Evolutionary conservation across 768 basidiomycete species (phyloP), one percentile per base, ranked within the genome.

Genomic region (Leccinellum rugosiceps): DNA sequence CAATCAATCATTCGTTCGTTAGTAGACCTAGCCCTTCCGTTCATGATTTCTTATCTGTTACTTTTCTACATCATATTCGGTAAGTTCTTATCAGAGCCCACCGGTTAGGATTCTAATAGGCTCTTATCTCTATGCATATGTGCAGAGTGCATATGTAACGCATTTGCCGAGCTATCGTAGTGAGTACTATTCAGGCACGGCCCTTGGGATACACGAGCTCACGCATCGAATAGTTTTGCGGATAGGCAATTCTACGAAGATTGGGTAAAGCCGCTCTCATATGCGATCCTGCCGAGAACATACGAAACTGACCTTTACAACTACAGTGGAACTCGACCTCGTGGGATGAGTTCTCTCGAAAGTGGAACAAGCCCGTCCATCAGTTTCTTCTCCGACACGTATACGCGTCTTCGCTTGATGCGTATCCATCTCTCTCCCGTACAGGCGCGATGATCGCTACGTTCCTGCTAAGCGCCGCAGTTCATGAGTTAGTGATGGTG

Each of bases 341-440:
- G 2, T 94, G 90, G 91, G 96, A 98, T 63, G 93, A 98, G 72
- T 98, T 96, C 71, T 91, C 95, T 4, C 86, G 97, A 45, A 95
- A 96, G 76, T 98, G 97, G 96, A 98, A 98, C 76, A 94, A 92
- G 62, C 96, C 96, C 11, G 96, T 98, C 31, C 88, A 98, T 63
- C 80, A 81, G n/a, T 92, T 92, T 81, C 83, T 99, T 38, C 81
- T 98, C 17, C 86, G 93, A 11, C 97, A 99, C 69, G 94, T 99
- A 31, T 99, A 99, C 65, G 88, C 94, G 3, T 89, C 94, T 10
- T 85, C 92, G 7, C 92, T 96, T 56, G 76, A 83, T 46, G 82
- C 85, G 53, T 89, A 91, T 71, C 69, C 69, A 6, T 80, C 83
- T 57, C 73, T 97, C 52, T 90, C 91, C 44, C 83, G 82, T 57